These are phyloP conservation scores for Fomitiporia mediterranea DNA, from an alignment of 1,284 basidiomycete genomes.

Conservation along the genomic window DNA sequence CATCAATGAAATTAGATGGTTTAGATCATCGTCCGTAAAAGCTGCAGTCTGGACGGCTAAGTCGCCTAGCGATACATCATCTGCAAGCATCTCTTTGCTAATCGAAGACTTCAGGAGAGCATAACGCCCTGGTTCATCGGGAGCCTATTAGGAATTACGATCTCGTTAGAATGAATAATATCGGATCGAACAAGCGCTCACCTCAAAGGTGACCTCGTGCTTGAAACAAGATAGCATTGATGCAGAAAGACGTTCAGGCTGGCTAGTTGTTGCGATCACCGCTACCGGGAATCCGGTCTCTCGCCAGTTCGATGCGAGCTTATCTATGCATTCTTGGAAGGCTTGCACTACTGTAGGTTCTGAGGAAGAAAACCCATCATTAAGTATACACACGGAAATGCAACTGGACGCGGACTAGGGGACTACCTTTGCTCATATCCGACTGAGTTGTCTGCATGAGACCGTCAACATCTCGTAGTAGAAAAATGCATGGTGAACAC, in stretches of 20 bases:
- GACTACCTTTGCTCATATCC: conserved; percentile 63
- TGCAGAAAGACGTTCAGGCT: conserved; percentile 62
- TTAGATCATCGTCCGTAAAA: conserved; percentile 81
- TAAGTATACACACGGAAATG: background rate
- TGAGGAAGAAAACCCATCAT: conserved; percentile 26
- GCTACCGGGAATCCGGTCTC: conserved; percentile 64
- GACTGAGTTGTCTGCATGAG: conserved; percentile 69
- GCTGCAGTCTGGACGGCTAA: conserved; percentile 92
- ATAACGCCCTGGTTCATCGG: conserved; percentile 71
- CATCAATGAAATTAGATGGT: conserved; percentile 65
- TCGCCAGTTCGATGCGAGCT: conserved; percentile 51
- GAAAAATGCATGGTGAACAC: conserved; percentile 83
- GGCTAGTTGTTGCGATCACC: conserved; percentile 73
- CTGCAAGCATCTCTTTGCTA: conserved; percentile 45
- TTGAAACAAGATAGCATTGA: conserved; percentile 79
- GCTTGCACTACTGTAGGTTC: conserved; percentile 60
- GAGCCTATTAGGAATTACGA: no score
- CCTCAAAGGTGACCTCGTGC: conserved; percentile 78
- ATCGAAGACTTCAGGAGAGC: conserved; percentile 58
- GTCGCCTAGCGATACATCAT: conserved; percentile 72
- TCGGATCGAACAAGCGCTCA: conserved; percentile 29
- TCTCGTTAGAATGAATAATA: background rate
- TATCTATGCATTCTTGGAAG: conserved; percentile 64
- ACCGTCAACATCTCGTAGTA: conserved; percentile 84
- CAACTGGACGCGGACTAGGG: background rate